Conservation (phyloP, 2,329 filamentous ascomycete species). For the Talaromyces rugulosus region DNA sequence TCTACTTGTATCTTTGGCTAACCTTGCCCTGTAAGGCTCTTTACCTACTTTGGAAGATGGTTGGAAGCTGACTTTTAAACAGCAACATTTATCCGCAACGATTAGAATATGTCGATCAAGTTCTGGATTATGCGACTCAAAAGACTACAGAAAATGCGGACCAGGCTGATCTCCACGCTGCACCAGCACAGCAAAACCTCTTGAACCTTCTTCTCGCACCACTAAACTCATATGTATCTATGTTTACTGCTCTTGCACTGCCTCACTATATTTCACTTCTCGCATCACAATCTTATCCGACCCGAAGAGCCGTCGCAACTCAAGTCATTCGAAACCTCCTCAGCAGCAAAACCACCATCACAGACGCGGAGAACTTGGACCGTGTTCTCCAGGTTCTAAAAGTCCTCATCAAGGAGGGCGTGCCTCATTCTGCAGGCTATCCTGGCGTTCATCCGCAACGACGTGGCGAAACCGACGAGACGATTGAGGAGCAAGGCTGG, state of each 20-base stretch:
- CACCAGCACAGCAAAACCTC: conserved; percentile 80
- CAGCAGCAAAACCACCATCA: conserved; percentile 73
- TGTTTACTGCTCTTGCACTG: conserved; percentile 92
- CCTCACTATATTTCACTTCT: conserved; percentile 88
- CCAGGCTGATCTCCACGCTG: conserved; percentile 90
- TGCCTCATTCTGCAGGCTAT: conserved; percentile 78
- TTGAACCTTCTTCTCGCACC: conserved; percentile 87
- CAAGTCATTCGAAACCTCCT: conserved; percentile 82
- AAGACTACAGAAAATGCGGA: conserved; percentile 88
- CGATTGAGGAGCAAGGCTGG: conserved; percentile 96
- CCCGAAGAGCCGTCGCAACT: conserved; percentile 81
- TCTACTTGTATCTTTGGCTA: conserved; percentile 85
- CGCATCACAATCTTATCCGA: conserved; percentile 88
- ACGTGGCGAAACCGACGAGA: conserved; percentile 90
- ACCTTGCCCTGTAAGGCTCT: conserved; percentile 66
- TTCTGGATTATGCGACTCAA: conserved; percentile 78
- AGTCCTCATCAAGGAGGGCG: conserved; percentile 89
- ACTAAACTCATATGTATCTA: conserved; percentile 81
- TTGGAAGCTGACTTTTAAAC: not conserved
- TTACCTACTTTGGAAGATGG: not conserved
- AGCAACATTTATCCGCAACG: conserved; percentile 88
- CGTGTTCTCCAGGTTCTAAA: conserved; percentile 84
- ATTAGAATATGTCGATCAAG: conserved; percentile 92
- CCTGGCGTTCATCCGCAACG: conserved; percentile 71
- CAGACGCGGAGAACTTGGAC: conserved; percentile 73